These are phyloP conservation scores for Cardiospermum halicacabum DNA, from an alignment of 345 rosid genomes.

Conservation along the genomic window DNA sequence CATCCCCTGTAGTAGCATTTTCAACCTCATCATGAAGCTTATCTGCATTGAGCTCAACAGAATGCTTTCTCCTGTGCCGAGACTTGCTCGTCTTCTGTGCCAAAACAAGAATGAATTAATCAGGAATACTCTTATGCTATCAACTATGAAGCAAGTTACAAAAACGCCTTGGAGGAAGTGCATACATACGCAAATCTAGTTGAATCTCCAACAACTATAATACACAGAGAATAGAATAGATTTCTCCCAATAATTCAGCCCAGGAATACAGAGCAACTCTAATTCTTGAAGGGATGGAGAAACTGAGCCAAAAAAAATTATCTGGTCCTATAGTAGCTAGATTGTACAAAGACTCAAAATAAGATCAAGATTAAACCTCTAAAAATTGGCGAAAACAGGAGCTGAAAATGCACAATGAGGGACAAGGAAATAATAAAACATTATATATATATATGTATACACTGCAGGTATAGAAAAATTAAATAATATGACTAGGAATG, in stretches of 20 bases:
- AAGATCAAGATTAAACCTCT: neutral
- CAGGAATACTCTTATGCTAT: neutral
- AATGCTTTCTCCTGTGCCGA: constrained; percentile 55
- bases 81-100: constrained; percentile 52
- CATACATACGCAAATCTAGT: neutral
- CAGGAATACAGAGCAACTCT: neutral
- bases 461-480: neutral
- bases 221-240: neutral
- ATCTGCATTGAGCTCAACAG: constrained; percentile 51
- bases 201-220: neutral
- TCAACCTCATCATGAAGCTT: constrained; percentile 44
- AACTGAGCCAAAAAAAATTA: neutral
- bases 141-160: neutral
- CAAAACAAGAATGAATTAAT: constrained; percentile 13
- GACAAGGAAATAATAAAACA: neutral
- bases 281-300: neutral
- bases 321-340: neutral
- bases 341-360: neutral
- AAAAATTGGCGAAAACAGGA: neutral
- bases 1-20: constrained; percentile 36
- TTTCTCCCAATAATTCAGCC: neutral
- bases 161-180: neutral
- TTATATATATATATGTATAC: neutral
- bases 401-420: neutral
- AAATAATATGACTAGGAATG: neutral